phyloP scores from a whole-genome alignment of 164 flowering plant species.

The Chimonanthus praecox region DNA sequence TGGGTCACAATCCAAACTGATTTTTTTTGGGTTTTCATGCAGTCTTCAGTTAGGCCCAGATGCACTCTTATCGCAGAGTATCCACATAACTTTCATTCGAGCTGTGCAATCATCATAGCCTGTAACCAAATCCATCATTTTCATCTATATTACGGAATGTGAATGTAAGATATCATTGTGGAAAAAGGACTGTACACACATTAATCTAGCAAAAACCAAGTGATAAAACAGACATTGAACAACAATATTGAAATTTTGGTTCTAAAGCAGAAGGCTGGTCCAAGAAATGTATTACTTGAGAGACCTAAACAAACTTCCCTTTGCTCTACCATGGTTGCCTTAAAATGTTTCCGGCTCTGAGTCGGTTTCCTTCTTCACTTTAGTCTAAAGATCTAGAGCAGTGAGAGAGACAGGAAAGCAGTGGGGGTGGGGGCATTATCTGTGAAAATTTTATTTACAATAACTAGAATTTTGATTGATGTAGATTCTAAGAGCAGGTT shows the following conservation, averaged over 20 bases:
- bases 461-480: too few species aligned
- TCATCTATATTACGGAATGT: too few species aligned
- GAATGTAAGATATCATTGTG: too few species aligned
- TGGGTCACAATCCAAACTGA: too few species aligned
- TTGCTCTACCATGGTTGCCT: background rate
- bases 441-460: background rate
- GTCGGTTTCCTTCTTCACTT: background rate
- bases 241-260: background rate
- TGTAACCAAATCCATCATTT: too few species aligned
- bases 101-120: too few species aligned
- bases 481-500: slow-evolving; percentile 23
- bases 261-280: background rate
- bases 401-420: background rate
- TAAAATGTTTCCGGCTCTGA: background rate
- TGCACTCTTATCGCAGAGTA: too few species aligned
- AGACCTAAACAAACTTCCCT: background rate
- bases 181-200: background rate
- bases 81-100: too few species aligned
- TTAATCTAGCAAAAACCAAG: background rate
- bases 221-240: too few species aligned
- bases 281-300: background rate
- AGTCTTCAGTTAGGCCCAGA: too few species aligned
- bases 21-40: too few species aligned
- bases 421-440: background rate
- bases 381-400: background rate